Evolutionary conservation across 257 asterid genomes (phyloP).

Genomic region (Jacaranda copaia): DNA sequence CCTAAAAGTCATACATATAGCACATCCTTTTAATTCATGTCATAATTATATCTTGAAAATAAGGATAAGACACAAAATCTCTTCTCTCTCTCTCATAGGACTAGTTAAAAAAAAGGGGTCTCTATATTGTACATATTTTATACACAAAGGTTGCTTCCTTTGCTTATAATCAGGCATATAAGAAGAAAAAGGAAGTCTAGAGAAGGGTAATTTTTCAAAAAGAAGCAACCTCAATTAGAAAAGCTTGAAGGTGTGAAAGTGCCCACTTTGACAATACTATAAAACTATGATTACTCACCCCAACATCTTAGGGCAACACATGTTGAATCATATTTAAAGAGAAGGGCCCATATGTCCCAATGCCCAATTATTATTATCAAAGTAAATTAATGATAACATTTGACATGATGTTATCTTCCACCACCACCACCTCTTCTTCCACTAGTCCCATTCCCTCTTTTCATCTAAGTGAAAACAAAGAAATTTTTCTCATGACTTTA

Average conservation of each 20-base stretch:
- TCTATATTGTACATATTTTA: neutral
- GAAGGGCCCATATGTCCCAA: conserved; percentile 32
- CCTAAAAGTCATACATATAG: too few species aligned
- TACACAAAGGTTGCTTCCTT: neutral
- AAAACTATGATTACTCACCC: conserved; percentile 12
- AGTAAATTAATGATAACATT: conserved; percentile 38
- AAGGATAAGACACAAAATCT: too few species aligned
- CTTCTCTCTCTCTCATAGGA: too few species aligned
- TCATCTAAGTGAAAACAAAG: conserved; percentile 26
- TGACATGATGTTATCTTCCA: conserved; percentile 37
- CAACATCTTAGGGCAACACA: conserved; percentile 25
- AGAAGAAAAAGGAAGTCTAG: neutral
- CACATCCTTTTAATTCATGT: too few species aligned
- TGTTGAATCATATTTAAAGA: neutral
- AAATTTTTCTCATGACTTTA: neutral
- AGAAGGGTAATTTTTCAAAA: neutral
- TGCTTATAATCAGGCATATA: neutral
- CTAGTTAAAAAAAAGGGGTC: neutral
- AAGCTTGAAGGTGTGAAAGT: conserved; percentile 14
- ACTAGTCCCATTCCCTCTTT: conserved; percentile 34
- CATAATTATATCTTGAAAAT: too few species aligned
- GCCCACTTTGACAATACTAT: conserved; percentile 17
- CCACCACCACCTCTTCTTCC: conserved; percentile 45
- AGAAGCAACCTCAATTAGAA: conserved; percentile 7
- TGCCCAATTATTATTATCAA: conserved; percentile 45